Base-by-base conservation (phyloP, 352 stramenopile genomes). In the Pythium aphanidermatum region DNA sequence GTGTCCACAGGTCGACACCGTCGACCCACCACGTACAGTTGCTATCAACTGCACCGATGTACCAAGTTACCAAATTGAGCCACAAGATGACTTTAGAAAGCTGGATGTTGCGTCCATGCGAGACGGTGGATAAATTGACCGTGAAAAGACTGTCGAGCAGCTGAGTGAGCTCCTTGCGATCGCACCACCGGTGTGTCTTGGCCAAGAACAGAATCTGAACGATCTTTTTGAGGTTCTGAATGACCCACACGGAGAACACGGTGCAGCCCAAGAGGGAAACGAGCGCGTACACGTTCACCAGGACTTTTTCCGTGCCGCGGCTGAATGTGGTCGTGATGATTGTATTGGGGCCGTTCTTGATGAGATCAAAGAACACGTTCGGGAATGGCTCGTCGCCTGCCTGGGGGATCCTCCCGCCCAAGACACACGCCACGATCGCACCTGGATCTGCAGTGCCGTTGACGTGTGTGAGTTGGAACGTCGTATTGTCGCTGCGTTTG, bases 11-110 rank as follows among this genome's bases (percentile, higher is more conserved):
- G 16, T 58, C 51, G 2, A 52, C 35, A 13, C 42, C 51, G 12
- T 54, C 25, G 0, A 61, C 29, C 32, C 34, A 61, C 52, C 52
- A 61, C 39, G 45, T 49, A 28, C 52, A 61, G 38, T 46, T 48
- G 33, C 32, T 55, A 11, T 61, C 46, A 2, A 46, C 32, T 1
- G 53, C 53, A 20, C 53, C 53, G 12, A 61, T 53, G 45, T 55
- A 61, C 52, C 44, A 61, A 13, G 45, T 45, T 4, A 55, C 34
- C 3, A 61, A 12, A 28, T 51, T 55, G 2, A 55, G 20, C 38
- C 39, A 51, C 9, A 61, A 33, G 6, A 53, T 46, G 7, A 41
- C 40, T n/a, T 61, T 43, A 2, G 40, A 51, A 8, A 58, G 40
- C 34, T 58, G 49, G 27, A 58, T 58, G 21, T 58, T 45, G 10